Percentiles rank a stretch among this genome's conserved stretches.
Evolutionary conservation across 129 eudicot species (phyloP).

Genomic region (Daucus carota): DH1_v3.0 NC_030383.2:13298501-13299000

Average conservation of each 20-base stretch:
- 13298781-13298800: conserved; percentile 24
- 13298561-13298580: no score
- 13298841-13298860: conserved; percentile 31
- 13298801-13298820: conserved; percentile 34
- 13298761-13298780: conserved; percentile 24
- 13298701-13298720: background rate
- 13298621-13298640: no score
- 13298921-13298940: background rate
- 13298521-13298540: no score
- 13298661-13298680: background rate
- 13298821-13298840: conserved; percentile 40
- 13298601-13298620: no score
- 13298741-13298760: conserved; percentile 11
- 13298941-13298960: conserved; percentile 15
- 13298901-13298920: background rate
- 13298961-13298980: conserved; percentile 14
- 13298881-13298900: conserved; percentile 14
- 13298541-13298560: no score
- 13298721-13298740: background rate
- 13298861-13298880: conserved; percentile 40
- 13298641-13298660: no score
- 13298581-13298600: no score
- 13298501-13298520: no score
- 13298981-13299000: background rate
- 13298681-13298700: background rate